Evolutionary conservation across 345 rosid species (phyloP).

Genomic region (Conringia planisiliqua): DNA sequence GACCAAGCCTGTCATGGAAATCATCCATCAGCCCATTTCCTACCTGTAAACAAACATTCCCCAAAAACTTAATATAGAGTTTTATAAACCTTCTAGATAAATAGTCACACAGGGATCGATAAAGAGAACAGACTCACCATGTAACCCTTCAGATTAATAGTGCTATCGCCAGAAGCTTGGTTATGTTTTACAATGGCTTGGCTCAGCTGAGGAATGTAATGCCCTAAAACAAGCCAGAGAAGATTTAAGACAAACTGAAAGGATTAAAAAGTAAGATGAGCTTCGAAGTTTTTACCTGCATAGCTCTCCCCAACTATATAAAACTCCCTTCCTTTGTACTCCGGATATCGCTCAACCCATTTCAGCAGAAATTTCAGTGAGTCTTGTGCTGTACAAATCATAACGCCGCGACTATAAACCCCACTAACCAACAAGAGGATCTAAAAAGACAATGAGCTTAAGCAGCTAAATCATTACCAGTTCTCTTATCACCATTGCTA

Average conservation of each 20-base stretch:
- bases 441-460: slow-evolving; percentile 6
- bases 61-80: background rate
- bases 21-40: slow-evolving; percentile 95
- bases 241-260: background rate
- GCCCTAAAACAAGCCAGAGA: slow-evolving; percentile 49
- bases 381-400: slow-evolving; percentile 61
- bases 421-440: background rate
- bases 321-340: slow-evolving; percentile 83
- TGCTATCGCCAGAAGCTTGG: slow-evolving; percentile 35
- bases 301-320: slow-evolving; percentile 89
- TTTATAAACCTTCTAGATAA: background rate
- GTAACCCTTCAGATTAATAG: slow-evolving; percentile 80
- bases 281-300: slow-evolving; percentile 47
- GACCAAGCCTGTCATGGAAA: slow-evolving; percentile 71
- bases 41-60: slow-evolving; percentile 51
- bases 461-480: slow-evolving; percentile 49
- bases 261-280: background rate
- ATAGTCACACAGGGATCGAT: background rate
- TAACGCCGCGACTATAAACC: slow-evolving; percentile 10
- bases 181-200: slow-evolving; percentile 66
- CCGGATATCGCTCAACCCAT: slow-evolving; percentile 92
- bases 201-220: slow-evolving; percentile 94
- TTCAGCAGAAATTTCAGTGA: slow-evolving; percentile 65
- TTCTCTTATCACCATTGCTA: slow-evolving; percentile 52
- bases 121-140: slow-evolving; percentile 51